Conservation (phyloP, 179 eudicot genomes). For the Dionaea muscipula region DNA sequence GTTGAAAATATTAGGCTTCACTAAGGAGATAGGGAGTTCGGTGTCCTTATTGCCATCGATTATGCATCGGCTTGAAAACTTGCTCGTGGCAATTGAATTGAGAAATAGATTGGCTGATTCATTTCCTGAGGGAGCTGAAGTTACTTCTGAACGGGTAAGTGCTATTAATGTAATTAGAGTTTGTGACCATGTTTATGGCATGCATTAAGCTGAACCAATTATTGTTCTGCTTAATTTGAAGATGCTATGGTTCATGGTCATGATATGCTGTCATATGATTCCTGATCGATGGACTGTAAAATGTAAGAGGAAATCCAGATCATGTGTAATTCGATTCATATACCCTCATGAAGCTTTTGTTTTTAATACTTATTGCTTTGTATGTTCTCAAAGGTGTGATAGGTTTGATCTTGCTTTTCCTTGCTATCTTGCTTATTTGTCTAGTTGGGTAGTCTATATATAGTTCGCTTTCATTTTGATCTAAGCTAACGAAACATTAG, state of each 20-base stretch:
- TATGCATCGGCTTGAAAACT: conserved; percentile 80
- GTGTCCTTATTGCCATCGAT: conserved; percentile 81
- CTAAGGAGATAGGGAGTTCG: conserved; percentile 92
- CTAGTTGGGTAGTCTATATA: too few species aligned
- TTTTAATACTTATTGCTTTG: neutral
- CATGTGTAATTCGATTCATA: too few species aligned
- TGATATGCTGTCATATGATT: too few species aligned
- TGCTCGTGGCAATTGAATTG: conserved; percentile 83
- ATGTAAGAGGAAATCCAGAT: too few species aligned
- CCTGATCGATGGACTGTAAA: neutral
- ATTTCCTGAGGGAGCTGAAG: conserved; percentile 60
- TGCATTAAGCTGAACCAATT: neutral
- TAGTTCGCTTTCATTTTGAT: too few species aligned
- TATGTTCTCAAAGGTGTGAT: too few species aligned
- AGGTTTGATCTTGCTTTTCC: too few species aligned
- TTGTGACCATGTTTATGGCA: neutral
- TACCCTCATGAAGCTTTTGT: too few species aligned
- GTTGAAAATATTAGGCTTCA: conserved; percentile 70
- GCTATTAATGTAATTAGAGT: conserved; percentile 8
- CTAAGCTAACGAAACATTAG: too few species aligned
- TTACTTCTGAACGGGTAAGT: conserved; percentile 61
- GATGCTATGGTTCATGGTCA: neutral
- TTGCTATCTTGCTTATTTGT: too few species aligned
- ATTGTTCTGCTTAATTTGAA: conserved; percentile 4
- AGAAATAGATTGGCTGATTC: conserved; percentile 51